Evolutionary conservation across 2,329 filamentous ascomycete genomes (phyloP), one percentile per base, ranked within the genome.

Genomic region (Verticillium isaacii): DNA sequence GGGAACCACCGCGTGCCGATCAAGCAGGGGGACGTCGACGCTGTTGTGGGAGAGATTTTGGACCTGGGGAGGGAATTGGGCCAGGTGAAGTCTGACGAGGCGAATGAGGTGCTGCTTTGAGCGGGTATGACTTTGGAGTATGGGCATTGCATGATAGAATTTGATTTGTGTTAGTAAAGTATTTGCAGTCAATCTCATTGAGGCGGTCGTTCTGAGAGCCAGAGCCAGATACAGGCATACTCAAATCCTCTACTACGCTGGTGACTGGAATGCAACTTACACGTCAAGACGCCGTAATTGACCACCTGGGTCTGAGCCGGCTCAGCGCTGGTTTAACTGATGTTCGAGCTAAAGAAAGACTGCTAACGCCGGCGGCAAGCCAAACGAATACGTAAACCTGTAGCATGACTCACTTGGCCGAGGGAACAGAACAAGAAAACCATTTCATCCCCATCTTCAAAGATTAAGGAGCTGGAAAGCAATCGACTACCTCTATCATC

Each of bases 1-100:
- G 90, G 89, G 0, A 82, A 80, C 1, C 91, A 94, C 71, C 77
- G 90, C 6, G 78, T 94, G 57, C 89, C 90, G 2, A 81, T 93
- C 63, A 90, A 89, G 77, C 78, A 75, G 25, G 75, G 73, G 34
- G 90, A 93, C 72, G 88, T 93, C 3, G 78, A 84, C 57, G 77
- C 73, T 11, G 76, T 90, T 12, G 77, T 83, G 12, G 73, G 77
- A 12, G 78, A 80, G 57, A 82, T 88, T 34, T 72, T 86, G 39
- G 75, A 78, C 29, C 69, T 86, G 41, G 83, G 82, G 4, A 76
- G 75, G 66, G 73, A 79, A 66, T 39, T 65, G 32, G 59, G 62
- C 25, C 9, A 52, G 32, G 32, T 36, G 12, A 34, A 57, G 54
- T 25, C 14, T 29, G 25, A 4, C 19, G 23, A 56, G 17, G 52